A percentile compares a stretch with the other conserved stretches of the same genome.
phyloP scores from a whole-genome alignment of 768 basidiomycete genomes.

The Ramaria rubella region DNA sequence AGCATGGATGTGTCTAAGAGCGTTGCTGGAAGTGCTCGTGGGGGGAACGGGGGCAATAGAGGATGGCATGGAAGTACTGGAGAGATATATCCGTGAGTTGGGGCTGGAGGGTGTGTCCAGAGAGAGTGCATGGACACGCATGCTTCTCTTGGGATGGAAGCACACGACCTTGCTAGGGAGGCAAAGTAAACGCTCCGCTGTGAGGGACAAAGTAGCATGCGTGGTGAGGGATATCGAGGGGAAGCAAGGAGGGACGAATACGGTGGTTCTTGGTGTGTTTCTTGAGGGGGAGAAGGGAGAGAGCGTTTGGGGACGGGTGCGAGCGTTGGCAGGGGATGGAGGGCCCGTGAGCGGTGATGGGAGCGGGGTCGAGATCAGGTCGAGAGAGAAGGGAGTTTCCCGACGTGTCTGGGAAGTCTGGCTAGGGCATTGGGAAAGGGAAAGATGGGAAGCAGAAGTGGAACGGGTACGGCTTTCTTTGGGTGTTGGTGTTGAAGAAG shows the following conservation, averaged over 20 bases:
- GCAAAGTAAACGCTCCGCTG: slow-evolving; percentile 48
- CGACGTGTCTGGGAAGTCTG: slow-evolving; percentile 65
- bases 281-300: slow-evolving; percentile 72
- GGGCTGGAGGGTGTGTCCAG: slow-evolving; percentile 25
- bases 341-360: slow-evolving; percentile 1
- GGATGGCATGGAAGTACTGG: slow-evolving; percentile 35
- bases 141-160: slow-evolving; percentile 55
- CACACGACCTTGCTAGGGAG: slow-evolving; percentile 49
- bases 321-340: slow-evolving; percentile 46
- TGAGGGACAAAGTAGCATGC: slow-evolving; percentile 50
- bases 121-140: slow-evolving; percentile 50
- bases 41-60: slow-evolving; percentile 27
- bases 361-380: slow-evolving; percentile 5
- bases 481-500: slow-evolving; percentile 52
- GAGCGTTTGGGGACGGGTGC: slow-evolving; percentile 70
- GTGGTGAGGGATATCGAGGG: slow-evolving; percentile 34
- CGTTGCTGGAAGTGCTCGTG: slow-evolving; percentile 57
- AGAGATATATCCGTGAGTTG: slow-evolving; percentile 20
- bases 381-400: slow-evolving; percentile 47
- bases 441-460: slow-evolving; percentile 61
- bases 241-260: slow-evolving; percentile 39
- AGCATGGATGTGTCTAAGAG: slow-evolving; percentile 59
- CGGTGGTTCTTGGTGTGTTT: slow-evolving; percentile 64
- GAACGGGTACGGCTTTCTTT: slow-evolving; percentile 67
- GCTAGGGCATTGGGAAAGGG: slow-evolving; percentile 73